Evolutionary conservation across 768 basidiomycete genomes (phyloP).

Genomic region (Peribolospora kevripleyi): DNA sequence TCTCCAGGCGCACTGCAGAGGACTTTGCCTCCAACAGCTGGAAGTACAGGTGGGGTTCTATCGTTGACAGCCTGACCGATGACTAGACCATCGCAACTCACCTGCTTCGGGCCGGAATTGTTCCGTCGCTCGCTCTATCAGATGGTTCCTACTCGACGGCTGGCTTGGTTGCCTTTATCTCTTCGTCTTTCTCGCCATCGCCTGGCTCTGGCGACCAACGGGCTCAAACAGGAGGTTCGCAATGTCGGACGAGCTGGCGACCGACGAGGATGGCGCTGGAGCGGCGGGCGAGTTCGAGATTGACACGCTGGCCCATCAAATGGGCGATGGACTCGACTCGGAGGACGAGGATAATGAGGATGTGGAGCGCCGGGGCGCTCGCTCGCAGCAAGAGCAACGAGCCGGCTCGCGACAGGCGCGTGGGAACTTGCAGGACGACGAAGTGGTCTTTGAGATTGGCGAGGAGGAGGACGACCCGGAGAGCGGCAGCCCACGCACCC

Average conservation of each 20-base stretch:
- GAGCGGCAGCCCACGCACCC: not conserved
- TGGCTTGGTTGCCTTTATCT: slow-evolving; percentile 79
- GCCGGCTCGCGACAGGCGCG: not conserved
- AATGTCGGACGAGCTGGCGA: slow-evolving; percentile 90
- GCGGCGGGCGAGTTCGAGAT: slow-evolving; percentile 83
- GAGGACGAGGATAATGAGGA: slow-evolving; percentile 47
- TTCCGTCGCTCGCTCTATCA: slow-evolving; percentile 12
- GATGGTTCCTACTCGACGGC: slow-evolving; percentile 94
- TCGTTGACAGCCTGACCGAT: no score
- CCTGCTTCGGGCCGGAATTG: not conserved
- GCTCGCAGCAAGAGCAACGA: slow-evolving; percentile 25
- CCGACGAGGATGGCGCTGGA: slow-evolving; percentile 39
- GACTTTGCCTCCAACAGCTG: slow-evolving; percentile 9
- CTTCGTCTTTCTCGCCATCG: slow-evolving; percentile 47
- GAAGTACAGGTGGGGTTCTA: not conserved
- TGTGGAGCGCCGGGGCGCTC: slow-evolving; percentile 28
- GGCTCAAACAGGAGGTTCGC: slow-evolving; percentile 67
- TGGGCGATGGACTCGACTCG: slow-evolving; percentile 21
- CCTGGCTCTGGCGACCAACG: slow-evolving; percentile 85
- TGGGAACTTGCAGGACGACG: slow-evolving; percentile 29
- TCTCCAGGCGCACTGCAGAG: slow-evolving; percentile 63
- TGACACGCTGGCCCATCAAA: slow-evolving; percentile 31
- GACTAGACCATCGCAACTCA: not conserved
- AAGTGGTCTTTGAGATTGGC: slow-evolving; percentile 74
- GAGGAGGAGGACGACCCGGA: slow-evolving; percentile 37